A percentile compares a stretch with the other conserved stretches of the same genome.
phyloP scores from a whole-genome alignment of 2,329 filamentous ascomycete species.

The Talaromyces sp. region DNA sequence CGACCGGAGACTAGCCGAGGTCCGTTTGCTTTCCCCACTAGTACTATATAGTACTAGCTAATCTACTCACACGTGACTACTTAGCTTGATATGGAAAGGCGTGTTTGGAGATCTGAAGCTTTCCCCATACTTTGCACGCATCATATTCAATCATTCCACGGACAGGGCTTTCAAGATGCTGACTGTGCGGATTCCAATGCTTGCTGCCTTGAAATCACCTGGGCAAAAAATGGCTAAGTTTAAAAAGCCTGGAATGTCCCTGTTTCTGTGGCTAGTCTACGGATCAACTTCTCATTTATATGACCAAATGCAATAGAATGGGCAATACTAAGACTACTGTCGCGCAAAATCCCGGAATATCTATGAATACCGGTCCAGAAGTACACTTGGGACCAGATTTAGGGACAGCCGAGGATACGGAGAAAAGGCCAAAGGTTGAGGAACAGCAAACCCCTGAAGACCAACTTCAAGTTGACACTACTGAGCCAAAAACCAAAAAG shows the following conservation, averaged over 20 bases:
- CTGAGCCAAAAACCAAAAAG: neutral
- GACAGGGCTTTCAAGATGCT: neutral
- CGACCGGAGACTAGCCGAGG: conserved; percentile 6
- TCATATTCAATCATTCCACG: neutral
- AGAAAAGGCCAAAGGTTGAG: neutral
- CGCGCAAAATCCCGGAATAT: neutral
- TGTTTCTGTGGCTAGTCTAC: neutral
- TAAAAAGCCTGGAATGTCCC: neutral
- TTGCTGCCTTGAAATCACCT: neutral
- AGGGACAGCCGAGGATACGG: neutral
- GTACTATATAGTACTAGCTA: neutral
- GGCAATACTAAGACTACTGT: neutral
- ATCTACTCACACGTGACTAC: neutral
- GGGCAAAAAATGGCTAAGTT: neutral
- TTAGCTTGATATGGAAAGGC: neutral
- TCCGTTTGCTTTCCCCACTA: neutral
- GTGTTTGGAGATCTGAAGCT: neutral
- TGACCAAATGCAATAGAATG: neutral
- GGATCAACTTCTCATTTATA: neutral
- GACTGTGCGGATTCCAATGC: too few relatives aligned
- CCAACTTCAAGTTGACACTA: neutral
- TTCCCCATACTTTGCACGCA: neutral
- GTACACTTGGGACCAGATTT: neutral
- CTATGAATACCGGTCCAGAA: neutral
- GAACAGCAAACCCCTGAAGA: neutral